Evolutionary conservation across 1,139 yeast species (phyloP).

Genomic region (Kodamaea arcana): DNA sequence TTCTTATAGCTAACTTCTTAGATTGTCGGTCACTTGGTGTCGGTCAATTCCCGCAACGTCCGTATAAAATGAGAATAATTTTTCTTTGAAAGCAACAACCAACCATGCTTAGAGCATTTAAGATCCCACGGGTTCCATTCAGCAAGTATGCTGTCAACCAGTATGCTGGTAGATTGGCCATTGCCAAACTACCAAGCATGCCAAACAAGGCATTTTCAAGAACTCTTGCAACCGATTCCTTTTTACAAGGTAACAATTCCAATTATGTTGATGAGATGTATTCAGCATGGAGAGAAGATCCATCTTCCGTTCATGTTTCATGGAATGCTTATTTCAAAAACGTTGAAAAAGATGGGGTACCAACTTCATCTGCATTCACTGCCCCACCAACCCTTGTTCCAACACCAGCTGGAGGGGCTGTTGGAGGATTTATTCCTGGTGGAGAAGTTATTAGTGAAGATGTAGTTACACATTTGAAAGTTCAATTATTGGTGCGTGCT

Average conservation of each 20-base stretch:
- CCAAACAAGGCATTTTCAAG: too few relatives aligned
- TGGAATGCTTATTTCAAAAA: slow-evolving; percentile 97
- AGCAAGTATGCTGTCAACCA: too few relatives aligned
- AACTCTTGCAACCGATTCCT: slow-evolving; percentile 52
- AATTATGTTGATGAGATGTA: slow-evolving; percentile 97
- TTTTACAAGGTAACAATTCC: slow-evolving; percentile 82
- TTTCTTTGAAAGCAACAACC: background rate
- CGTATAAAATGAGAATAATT: background rate
- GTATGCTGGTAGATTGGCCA: too few relatives aligned
- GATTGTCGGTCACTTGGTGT: too few relatives aligned
- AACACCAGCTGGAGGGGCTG: slow-evolving; percentile 65
- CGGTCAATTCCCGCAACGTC: too few relatives aligned
- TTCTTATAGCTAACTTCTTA: too few relatives aligned
- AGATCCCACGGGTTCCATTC: too few relatives aligned
- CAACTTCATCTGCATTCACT: slow-evolving; percentile 72
- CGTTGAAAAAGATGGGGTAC: slow-evolving; percentile 63
- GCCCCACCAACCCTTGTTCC: slow-evolving; percentile 92
- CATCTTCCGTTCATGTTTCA: slow-evolving; percentile 84
- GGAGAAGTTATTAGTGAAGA: slow-evolving; percentile 47
- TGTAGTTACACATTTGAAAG: slow-evolving; percentile 86
- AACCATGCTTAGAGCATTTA: slow-evolving; percentile 44
- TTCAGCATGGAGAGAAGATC: slow-evolving; percentile 89
- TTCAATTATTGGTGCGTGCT: slow-evolving; percentile 94
- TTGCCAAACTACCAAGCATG: too few relatives aligned
- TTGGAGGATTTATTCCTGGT: slow-evolving; percentile 54